Percentiles rank a stretch among this genome's conserved stretches.
Conservation (phyloP, 768 basidiomycete genomes). For the Russula lepida region DNA sequence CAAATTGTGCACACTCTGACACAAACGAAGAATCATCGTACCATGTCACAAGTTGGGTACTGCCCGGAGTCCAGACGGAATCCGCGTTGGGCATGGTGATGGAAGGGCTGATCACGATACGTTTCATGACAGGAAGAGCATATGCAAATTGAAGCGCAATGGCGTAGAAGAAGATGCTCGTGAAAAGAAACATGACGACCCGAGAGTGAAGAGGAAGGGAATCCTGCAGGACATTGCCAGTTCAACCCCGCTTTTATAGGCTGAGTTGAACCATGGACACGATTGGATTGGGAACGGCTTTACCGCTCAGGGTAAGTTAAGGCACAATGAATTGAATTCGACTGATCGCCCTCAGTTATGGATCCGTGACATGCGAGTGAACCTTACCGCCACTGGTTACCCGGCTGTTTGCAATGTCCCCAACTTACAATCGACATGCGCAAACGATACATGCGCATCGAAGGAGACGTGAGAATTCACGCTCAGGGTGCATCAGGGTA, state of each 20-base stretch:
- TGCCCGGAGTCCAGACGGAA: constrained; percentile 33
- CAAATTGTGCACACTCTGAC: background rate
- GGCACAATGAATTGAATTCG: too few relatives aligned
- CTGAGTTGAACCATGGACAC: too few relatives aligned
- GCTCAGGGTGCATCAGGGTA: too few relatives aligned
- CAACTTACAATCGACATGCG: too few relatives aligned
- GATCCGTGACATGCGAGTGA: too few relatives aligned
- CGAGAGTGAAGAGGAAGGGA: background rate
- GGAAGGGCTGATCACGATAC: constrained; percentile 25
- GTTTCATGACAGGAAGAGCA: constrained; percentile 13
- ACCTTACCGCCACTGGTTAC: too few relatives aligned
- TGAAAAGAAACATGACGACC: background rate
- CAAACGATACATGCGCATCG: too few relatives aligned
- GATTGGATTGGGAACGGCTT: background rate
- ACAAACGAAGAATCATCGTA: constrained; percentile 7
- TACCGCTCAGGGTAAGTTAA: too few relatives aligned
- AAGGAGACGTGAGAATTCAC: too few relatives aligned
- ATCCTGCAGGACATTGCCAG: background rate
- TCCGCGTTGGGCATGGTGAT: constrained; percentile 34
- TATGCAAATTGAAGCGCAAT: constrained; percentile 1
- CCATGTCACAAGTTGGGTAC: constrained; percentile 39
- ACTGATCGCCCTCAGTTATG: too few relatives aligned
- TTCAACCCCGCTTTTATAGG: background rate
- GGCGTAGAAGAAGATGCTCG: constrained; percentile 1
- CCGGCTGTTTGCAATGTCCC: too few relatives aligned